Percentiles rank a stretch among this genome's conserved stretches.
Conservation (phyloP, 805 yeast species). For the Wickerhamiella lipophila region DNA sequence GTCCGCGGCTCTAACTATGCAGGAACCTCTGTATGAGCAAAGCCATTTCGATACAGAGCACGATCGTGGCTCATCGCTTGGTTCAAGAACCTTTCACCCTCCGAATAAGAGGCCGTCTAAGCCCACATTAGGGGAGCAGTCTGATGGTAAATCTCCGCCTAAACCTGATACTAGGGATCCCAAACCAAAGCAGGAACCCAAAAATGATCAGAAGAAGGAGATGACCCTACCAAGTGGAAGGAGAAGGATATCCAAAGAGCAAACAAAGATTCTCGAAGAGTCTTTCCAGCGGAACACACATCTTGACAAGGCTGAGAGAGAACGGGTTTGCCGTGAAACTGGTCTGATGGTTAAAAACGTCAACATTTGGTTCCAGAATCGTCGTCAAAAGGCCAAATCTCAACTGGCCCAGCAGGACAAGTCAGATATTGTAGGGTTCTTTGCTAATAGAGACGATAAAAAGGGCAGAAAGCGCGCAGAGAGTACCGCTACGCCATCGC, state of each 20-base stretch:
- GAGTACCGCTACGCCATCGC: not conserved
- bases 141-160: not conserved
- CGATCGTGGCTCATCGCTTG: not conserved
- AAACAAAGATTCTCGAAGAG: slow-evolving; percentile 42
- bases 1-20: slow-evolving; percentile 8
- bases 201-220: not conserved
- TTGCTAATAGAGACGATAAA: not conserved
- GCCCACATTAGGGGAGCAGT: not conserved
- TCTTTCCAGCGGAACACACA: slow-evolving; percentile 65
- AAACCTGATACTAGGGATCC: not conserved
- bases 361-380: slow-evolving; percentile 87
- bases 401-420: slow-evolving; percentile 18
- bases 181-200: not conserved
- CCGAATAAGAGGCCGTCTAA: not conserved
- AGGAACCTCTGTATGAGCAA: slow-evolving; percentile 3
- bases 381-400: slow-evolving; percentile 52
- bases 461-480: not conserved
- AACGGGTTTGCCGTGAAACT: slow-evolving; percentile 54
- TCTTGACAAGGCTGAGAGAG: slow-evolving; percentile 60
- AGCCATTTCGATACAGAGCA: slow-evolving; percentile 1
- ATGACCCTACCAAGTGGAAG: slow-evolving; percentile 9
- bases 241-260: slow-evolving; percentile 26
- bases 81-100: not conserved
- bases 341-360: slow-evolving; percentile 77
- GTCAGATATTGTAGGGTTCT: slow-evolving; percentile 11